phyloP scores from a whole-genome alignment of 75 land plant genomes.

The Ceratopteris richardii region DNA sequence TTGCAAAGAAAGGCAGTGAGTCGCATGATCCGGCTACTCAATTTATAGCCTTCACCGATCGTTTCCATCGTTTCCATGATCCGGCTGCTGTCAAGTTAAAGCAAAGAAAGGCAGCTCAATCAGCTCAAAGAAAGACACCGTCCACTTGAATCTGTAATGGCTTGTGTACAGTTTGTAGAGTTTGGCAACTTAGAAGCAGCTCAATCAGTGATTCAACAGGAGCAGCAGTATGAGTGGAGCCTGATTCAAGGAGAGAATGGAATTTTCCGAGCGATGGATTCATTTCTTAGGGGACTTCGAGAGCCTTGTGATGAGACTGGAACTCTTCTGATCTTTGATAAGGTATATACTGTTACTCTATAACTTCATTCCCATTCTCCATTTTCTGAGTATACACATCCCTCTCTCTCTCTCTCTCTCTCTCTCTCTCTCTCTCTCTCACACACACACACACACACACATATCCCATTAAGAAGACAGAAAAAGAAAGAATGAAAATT shows the following conservation, averaged over 20 bases:
- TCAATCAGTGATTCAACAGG: slow-evolving; percentile 28
- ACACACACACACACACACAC: too few species aligned
- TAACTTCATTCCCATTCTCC: too few species aligned
- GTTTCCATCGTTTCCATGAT: slow-evolving; percentile 97
- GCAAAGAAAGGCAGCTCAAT: slow-evolving; percentile 83
- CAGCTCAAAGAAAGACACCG: slow-evolving; percentile 78
- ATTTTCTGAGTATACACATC: too few species aligned
- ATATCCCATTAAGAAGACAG: too few species aligned
- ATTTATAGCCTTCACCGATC: slow-evolving; percentile 58
- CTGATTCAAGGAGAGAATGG: slow-evolving; percentile 96
- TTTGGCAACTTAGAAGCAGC: slow-evolving; percentile 68
- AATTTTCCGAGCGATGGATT: slow-evolving; percentile 52
- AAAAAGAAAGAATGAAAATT: too few species aligned
- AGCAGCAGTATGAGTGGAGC: slow-evolving; percentile 96
- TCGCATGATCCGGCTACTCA: slow-evolving; percentile 33
- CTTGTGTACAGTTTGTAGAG: slow-evolving; percentile 73
- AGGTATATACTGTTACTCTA: too few species aligned
- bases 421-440: too few species aligned
- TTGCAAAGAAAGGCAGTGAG: slow-evolving; percentile 14
- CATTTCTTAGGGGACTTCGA: slow-evolving; percentile 54
- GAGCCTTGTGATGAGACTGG: slow-evolving; percentile 65
- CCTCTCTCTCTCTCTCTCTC: too few species aligned
- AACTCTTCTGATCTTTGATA: slow-evolving; percentile 78
- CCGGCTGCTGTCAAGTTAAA: too few species aligned
- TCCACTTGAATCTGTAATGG: slow-evolving; percentile 90